Evolutionary conservation across 768 basidiomycete species (phyloP).

Genomic region (Artomyces pyxidatus): DNA sequence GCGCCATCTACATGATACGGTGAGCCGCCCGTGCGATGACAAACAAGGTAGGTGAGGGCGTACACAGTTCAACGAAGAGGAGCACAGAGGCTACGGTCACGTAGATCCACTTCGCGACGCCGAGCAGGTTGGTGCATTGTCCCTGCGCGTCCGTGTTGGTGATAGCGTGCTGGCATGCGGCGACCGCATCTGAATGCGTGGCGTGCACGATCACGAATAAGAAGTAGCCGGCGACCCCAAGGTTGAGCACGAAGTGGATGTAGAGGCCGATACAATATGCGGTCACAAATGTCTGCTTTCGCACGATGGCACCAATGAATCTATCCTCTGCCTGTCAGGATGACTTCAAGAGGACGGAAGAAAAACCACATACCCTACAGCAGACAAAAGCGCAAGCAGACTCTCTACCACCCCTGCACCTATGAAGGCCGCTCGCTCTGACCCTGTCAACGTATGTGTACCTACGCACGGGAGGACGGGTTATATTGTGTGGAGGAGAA

Average conservation of each 20-base stretch:
- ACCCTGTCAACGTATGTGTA: conserved; percentile 18
- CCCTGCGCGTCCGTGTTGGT: conserved; percentile 30
- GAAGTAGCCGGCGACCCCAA: conserved; percentile 44
- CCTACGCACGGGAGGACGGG: no score
- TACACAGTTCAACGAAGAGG: conserved; percentile 50
- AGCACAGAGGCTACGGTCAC: conserved; percentile 36
- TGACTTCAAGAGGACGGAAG: conserved; percentile 1
- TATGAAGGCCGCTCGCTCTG: conserved; percentile 34
- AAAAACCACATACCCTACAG: conserved; percentile 40
- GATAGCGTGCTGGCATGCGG: conserved; percentile 40
- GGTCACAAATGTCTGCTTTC: conserved; percentile 52
- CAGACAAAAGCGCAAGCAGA: conserved; percentile 42
- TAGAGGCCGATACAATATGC: conserved; percentile 50
- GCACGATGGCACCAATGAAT: conserved; percentile 53
- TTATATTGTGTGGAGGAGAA: conserved; percentile 16
- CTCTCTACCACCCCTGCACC: conserved; percentile 46
- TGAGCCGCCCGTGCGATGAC: background rate
- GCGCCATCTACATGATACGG: conserved; percentile 9
- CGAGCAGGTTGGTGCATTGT: conserved; percentile 38
- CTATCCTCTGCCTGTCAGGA: conserved; percentile 26
- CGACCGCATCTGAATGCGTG: conserved; percentile 31
- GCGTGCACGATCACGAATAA: conserved; percentile 41
- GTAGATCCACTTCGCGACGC: conserved; percentile 37
- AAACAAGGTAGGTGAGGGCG: conserved; percentile 18
- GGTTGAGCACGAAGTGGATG: conserved; percentile 47